Conservation (phyloP, 1,284 basidiomycete species). For the Gomphus sp. region DNA sequence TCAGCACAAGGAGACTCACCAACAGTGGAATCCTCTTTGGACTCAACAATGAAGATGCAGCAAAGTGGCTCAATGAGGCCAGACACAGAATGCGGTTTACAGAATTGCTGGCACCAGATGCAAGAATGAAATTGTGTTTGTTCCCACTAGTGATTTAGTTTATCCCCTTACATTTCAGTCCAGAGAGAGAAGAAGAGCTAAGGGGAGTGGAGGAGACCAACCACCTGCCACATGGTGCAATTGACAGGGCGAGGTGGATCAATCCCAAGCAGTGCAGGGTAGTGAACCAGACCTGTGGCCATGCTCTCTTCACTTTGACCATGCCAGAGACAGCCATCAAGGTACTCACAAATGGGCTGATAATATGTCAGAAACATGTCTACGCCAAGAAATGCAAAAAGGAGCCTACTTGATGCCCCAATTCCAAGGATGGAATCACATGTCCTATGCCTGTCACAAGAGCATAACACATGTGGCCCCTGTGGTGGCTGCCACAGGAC, state of each 20-base stretch:
- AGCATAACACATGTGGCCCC: slow-evolving; percentile 14
- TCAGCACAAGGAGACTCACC: slow-evolving; percentile 2
- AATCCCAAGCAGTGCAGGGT: neutral
- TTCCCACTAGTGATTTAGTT: too few species aligned
- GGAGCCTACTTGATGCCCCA: too few species aligned
- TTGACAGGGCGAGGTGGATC: neutral
- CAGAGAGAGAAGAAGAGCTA: neutral
- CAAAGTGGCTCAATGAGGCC: neutral
- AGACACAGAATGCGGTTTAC: neutral
- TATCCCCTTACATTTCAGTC: too few species aligned
- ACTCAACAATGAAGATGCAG: slow-evolving; percentile 4
- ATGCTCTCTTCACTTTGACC: neutral
- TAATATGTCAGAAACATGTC: slow-evolving; percentile 5
- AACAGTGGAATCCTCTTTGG: slow-evolving; percentile 7
- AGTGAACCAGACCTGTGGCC: neutral
- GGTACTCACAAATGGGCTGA: slow-evolving; percentile 12
- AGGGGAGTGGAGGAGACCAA: neutral
- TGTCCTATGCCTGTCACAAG: slow-evolving; percentile 13
- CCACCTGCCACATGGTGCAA: neutral
- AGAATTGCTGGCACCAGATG: too few species aligned
- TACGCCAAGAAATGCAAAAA: too few species aligned
- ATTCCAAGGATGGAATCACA: too few species aligned
- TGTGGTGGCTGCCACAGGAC: slow-evolving; percentile 18
- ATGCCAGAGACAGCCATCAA: slow-evolving; percentile 12
- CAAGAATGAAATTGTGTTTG: too few species aligned